These are phyloP conservation scores for Zygosaccharomyces sapae DNA, from an alignment of 1,139 yeast genomes.

Conservation along the genomic window DNA sequence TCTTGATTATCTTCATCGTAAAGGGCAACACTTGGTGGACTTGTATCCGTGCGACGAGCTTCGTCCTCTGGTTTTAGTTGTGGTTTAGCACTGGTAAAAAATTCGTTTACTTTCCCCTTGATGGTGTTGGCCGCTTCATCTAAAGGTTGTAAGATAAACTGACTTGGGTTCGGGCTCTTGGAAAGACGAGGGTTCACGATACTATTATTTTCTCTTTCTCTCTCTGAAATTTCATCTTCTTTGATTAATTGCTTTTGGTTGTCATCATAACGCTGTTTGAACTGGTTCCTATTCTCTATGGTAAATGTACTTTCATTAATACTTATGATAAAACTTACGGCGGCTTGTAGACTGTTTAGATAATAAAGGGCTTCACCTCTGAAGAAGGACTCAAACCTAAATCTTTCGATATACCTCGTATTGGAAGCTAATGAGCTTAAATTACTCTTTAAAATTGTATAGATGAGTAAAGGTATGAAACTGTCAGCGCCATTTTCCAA, in stretches of 20 bases:
- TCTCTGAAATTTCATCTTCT: neutral
- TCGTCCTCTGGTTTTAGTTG: slow-evolving; percentile 1
- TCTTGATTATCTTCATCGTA: slow-evolving; percentile 15
- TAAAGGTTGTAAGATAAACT: slow-evolving; percentile 24
- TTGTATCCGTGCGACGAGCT: slow-evolving; percentile 31
- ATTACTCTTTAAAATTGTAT: slow-evolving; percentile 67
- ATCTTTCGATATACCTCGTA: slow-evolving; percentile 77
- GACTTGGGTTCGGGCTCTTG: slow-evolving; percentile 15
- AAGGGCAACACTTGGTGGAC: slow-evolving; percentile 19
- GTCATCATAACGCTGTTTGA: slow-evolving; percentile 47
- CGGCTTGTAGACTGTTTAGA: slow-evolving; percentile 77
- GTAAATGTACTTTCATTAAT: slow-evolving; percentile 57
- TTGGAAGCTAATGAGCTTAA: slow-evolving; percentile 68
- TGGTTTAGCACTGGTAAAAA: slow-evolving; percentile 17
- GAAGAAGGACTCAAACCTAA: slow-evolving; percentile 68
- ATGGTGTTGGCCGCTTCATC: slow-evolving; percentile 33
- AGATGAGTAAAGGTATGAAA: slow-evolving; percentile 81
- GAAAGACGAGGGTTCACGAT: neutral
- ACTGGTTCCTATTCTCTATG: slow-evolving; percentile 54
- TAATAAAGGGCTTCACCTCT: slow-evolving; percentile 89
- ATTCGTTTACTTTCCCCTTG: slow-evolving; percentile 28
- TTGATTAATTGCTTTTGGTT: slow-evolving; percentile 24
- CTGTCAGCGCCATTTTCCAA: slow-evolving; percentile 83
- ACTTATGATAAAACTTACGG: slow-evolving; percentile 67
- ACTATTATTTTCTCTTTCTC: neutral